phyloP scores from a whole-genome alignment of 2,329 filamentous ascomycete species.

The Apiospora phragmitis region DNA sequence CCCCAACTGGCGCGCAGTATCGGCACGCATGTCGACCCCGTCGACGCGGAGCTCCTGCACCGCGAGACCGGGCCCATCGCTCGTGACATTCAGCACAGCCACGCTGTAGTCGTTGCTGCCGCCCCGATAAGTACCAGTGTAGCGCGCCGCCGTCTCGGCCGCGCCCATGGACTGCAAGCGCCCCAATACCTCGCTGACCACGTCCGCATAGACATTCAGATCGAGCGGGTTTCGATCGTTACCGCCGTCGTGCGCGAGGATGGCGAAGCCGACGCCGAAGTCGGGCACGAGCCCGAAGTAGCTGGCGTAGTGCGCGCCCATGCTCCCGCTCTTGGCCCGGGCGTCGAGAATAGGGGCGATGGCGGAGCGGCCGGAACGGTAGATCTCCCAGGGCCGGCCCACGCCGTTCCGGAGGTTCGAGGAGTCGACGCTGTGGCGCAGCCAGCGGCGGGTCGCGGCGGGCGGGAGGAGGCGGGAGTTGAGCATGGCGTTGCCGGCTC shows the following conservation, averaged over 20 bases:
- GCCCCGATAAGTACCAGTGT: constrained; percentile 17
- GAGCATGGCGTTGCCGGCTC: constrained; percentile 23
- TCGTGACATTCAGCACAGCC: background rate
- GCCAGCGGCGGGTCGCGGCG: constrained; percentile 31
- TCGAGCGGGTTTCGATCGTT: constrained; percentile 25
- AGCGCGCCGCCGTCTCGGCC: constrained; percentile 18
- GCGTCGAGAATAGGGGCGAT: constrained; percentile 27
- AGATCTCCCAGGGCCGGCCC: constrained; percentile 35
- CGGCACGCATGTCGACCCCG: background rate
- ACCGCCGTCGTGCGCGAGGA: constrained; percentile 33
- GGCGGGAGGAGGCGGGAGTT: constrained; percentile 23
- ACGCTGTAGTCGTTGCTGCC: background rate
- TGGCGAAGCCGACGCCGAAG: constrained; percentile 28
- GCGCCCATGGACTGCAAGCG: constrained; percentile 20
- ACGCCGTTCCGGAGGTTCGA: constrained; percentile 36
- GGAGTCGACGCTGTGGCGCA: constrained; percentile 28
- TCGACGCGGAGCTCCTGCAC: background rate
- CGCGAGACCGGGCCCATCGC: background rate
- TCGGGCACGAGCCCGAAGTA: constrained; percentile 28
- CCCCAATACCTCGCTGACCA: constrained; percentile 26
- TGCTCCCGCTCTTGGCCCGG: constrained; percentile 28
- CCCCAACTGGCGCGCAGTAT: background rate
- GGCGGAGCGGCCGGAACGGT: constrained; percentile 24
- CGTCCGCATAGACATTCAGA: constrained; percentile 35
- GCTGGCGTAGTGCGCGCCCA: constrained; percentile 28